Conservation (phyloP, 352 stramenopile genomes). For the Pythium brachiatum region DNA sequence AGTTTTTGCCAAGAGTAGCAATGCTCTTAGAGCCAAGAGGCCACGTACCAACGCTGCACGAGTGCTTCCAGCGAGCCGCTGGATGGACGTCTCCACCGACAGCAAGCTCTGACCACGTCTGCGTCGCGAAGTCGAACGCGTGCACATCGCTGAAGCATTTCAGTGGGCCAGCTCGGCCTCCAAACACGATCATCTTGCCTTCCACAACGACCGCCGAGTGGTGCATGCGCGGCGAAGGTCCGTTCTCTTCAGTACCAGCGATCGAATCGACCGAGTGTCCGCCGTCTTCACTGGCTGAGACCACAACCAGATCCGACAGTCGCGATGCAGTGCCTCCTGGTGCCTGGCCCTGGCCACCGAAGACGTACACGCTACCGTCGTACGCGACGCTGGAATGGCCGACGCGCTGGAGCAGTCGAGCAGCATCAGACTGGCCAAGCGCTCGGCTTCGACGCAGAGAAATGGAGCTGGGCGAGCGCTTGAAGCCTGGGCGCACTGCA, state of each 20-base stretch:
- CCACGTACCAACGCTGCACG: slow-evolving; percentile 45
- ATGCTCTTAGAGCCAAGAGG: too few species aligned
- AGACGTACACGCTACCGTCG: slow-evolving; percentile 47
- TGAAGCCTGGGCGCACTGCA: neutral
- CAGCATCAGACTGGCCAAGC: slow-evolving; percentile 9
- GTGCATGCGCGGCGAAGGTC: slow-evolving; percentile 64
- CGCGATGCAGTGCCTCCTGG: slow-evolving; percentile 56
- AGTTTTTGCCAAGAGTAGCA: slow-evolving; percentile 1
- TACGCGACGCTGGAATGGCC: slow-evolving; percentile 63
- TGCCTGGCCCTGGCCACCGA: slow-evolving; percentile 67
- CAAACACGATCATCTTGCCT: slow-evolving; percentile 76
- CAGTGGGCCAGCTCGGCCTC: slow-evolving; percentile 63
- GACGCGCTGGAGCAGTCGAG: slow-evolving; percentile 41
- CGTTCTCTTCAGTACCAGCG: neutral
- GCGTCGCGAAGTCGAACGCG: slow-evolving; percentile 45
- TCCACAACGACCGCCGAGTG: slow-evolving; percentile 59
- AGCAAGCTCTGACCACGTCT: slow-evolving; percentile 39
- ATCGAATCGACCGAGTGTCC: slow-evolving; percentile 3
- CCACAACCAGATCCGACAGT: slow-evolving; percentile 41
- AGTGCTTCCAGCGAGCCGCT: slow-evolving; percentile 76
- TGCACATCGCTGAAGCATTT: slow-evolving; percentile 71
- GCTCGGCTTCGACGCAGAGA: slow-evolving; percentile 22
- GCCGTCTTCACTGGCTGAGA: slow-evolving; percentile 14
- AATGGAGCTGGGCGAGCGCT: slow-evolving; percentile 19
- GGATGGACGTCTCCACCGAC: slow-evolving; percentile 30